Base-by-base conservation (phyloP, 1,139 yeast species). In the Hansenula lynferdii region DNA sequence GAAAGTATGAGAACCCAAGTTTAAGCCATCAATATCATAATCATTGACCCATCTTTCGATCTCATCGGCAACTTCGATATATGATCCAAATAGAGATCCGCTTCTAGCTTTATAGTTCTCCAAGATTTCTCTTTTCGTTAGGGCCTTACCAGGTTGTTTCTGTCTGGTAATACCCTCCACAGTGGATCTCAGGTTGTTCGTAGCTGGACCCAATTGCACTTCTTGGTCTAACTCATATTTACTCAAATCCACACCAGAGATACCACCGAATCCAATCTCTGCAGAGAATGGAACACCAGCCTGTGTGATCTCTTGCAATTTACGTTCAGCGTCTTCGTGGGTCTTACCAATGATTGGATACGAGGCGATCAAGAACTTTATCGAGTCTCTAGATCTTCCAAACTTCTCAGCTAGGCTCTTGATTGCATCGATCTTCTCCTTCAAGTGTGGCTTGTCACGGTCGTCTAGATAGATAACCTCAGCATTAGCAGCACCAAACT, bases 401-500 rank as follows among this genome's bases (percentile, higher is more conserved):
- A 49, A 59, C 35, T 56, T 56, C 26, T 52, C 57, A 18, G 64
- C 64, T 9, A 60, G 28, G 18, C 42, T 45, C 35, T 56, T 62
- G 28, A 62, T 53, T 21, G 53, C 57, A 10, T 50, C 44, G 34
- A 62, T 61, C 43, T 61, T 58, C 15, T 40, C 50, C 8, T 50
- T 58, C 53, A 37, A 60, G 63, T 5, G 67, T 64, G 18, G 61
- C 53, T 26, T 19, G 18, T 48, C 39, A 21, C 50, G 28, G 16
- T 26, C 48, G 21, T 65, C 59, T 15, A 65, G 53, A 45, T 67
- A 67, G 12, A 65, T 63, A 10, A 58, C 59, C 44, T 67, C 72
- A 3, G 69, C 71, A 48, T 65, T 60, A 41, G 58, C 58, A 14
- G 72, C 72, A 11, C 70, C 72, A 50, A 63, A 63, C 10, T 64